phyloP scores from a whole-genome alignment of 257 asterid species.

The Solanum clarkiae region DNA sequence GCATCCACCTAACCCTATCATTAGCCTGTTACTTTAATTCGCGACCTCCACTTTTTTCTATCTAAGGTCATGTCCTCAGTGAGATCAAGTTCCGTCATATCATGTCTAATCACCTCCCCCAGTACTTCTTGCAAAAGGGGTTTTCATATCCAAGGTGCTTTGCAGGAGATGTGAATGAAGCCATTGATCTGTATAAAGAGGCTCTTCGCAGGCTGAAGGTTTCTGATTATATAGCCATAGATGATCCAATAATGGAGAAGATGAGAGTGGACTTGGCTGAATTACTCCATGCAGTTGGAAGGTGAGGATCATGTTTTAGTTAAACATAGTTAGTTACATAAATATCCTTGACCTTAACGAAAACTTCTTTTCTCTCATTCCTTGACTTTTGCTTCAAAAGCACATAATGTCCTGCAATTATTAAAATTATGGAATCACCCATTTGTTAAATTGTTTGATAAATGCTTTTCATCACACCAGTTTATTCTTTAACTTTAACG shows the following conservation, averaged over 20 bases:
- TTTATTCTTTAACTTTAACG: not conserved
- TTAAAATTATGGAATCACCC: not conserved
- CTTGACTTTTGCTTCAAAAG: not conserved
- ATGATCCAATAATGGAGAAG: slow-evolving; percentile 54
- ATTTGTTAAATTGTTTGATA: not conserved
- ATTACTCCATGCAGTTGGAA: slow-evolving; percentile 73
- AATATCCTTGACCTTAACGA: not conserved
- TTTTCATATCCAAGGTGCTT: not conserved
- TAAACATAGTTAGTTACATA: not conserved
- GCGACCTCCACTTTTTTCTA: too few species aligned
- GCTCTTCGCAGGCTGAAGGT: slow-evolving; percentile 40
- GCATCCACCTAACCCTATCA: too few species aligned
- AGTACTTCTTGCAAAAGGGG: not conserved
- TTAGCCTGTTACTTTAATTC: too few species aligned
- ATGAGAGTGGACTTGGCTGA: slow-evolving; percentile 83
- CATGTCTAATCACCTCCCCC: too few species aligned
- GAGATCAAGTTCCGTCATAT: too few species aligned
- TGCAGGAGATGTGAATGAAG: slow-evolving; percentile 60
- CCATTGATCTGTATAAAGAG: slow-evolving; percentile 58
- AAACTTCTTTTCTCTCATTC: not conserved
- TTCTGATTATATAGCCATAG: slow-evolving; percentile 37
- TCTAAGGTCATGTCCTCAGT: too few species aligned
- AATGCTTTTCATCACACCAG: not conserved
- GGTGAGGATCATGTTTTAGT: slow-evolving; percentile 27
- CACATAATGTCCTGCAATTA: not conserved